Base-by-base conservation (phyloP, 2,329 filamentous ascomycete species). In the Claviceps quebecensis region DNA sequence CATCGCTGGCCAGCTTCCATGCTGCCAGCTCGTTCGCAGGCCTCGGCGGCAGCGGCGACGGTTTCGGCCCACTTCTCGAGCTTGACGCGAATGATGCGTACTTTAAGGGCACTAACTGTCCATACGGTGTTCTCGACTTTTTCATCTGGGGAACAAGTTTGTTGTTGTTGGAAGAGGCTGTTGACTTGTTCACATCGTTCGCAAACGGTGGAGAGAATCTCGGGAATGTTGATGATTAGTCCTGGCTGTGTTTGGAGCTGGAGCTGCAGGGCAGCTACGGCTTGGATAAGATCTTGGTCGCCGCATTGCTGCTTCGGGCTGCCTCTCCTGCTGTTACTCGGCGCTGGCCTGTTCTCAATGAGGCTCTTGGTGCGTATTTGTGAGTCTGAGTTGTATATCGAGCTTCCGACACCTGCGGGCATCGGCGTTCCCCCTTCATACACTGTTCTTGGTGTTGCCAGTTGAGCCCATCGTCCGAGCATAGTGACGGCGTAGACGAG, bases 401-500 rank as follows among this genome's bases (percentile, higher is more conserved):
- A 51, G 14, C 56, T 57, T 7, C 58, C 61, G 1, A 56, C 55
- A 37, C 63, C 59, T 5, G 47, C 44, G 0, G 62, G 61, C 59
- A 65, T 64, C 0, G 60, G 53, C 4, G 57, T 57, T 5, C 54
- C 54, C 0, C 58, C 54, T 9, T 55, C 56, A 14, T 58, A 61
- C 41, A 66, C 53, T 0, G 61, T 59, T 22, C 66, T 66, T 0
- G 68, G 68, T 0, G 67, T 67, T 0, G 71, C 64, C 0, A 76
- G 63, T 44, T 73, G 74, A 5, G 72, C 69, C 74, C 74, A 77
- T 6, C 74, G 67, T 1, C 72, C 69, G 0, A 77, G 64, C 67
- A 76, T 74, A 4, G 67, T 72, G 43, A 75, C 61, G n/a, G 68
- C 70, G 49, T 76, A 74, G 3, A 77, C 68, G 0, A 78, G 61